Evolutionary conservation across 2,329 filamentous ascomycete species (phyloP), one percentile per base, ranked within the genome.

Genomic region (Colletotrichum navitas): DNA sequence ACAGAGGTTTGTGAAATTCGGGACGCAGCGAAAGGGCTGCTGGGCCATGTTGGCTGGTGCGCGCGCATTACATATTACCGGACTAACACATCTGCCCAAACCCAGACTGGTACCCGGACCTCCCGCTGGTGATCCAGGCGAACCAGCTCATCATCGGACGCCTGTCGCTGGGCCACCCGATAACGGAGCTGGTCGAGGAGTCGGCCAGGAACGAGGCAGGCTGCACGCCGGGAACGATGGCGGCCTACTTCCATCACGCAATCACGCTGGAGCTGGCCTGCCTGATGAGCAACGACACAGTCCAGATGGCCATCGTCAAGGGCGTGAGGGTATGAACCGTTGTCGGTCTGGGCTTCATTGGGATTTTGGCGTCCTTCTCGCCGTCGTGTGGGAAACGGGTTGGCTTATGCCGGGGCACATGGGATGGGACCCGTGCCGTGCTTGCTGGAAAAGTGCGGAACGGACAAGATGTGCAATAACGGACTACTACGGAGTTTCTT

Each of bases 121-220:
- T 71, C 8, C 65, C 68, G 4, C 68, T 71, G n/a, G 68, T 71
- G 26, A 71, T 71, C 18, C 68, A 71, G 32, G 68, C 68, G 26
- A 71, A 71, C 60, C 68, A 71, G 54, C 32, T 71, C 11, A 71
- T 71, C 39, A 71, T 71, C 52, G 68, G 68, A 26, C 68, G 68
- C 11, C 59, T 71, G n/a, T 54, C 45, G 45, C 59, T 68, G 60
- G 68, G 68, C 11, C 21, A 71, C 45, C n/a, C 43, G 21, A 51
- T 71, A 45, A 29, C 65, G 12, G 68, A 71, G 39, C 68, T 71
- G 29, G 52, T 71, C 24, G 68, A 26, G 12, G 68, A 71, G 45
- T 55, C 68, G 32, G 68, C 68, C n/a, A 55, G 39, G 39, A 68
- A 71, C 59, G 68, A 71, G 39, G 65, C 64, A 4, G 68, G 68